These are phyloP conservation scores for Clarireedia homoeocarpa DNA, from an alignment of 2,329 filamentous ascomycete species.

Conservation along the genomic window DNA sequence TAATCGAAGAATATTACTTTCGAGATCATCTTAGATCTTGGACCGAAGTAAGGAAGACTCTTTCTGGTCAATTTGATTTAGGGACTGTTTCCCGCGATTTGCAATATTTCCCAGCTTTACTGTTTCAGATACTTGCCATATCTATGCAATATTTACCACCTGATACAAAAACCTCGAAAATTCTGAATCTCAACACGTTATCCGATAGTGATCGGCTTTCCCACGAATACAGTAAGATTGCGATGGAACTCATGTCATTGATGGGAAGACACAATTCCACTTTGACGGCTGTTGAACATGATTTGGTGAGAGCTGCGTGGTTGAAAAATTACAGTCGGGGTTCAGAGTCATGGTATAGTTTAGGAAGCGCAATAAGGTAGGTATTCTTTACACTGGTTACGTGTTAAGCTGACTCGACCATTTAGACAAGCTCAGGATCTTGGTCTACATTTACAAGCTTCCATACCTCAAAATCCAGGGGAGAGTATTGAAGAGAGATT, in stretches of 20 bases:
- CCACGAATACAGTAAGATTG: conserved; percentile 10
- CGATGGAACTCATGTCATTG: conserved; percentile 12
- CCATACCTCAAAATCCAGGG: neutral
- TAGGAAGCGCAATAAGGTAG: conserved; percentile 10
- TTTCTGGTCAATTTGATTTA: neutral
- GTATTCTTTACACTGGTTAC: neutral
- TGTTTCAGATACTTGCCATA: conserved; percentile 14
- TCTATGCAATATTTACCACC: conserved; percentile 10
- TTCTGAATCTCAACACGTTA: conserved; percentile 2
- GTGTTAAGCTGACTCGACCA: neutral
- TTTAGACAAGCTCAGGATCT: conserved; percentile 12
- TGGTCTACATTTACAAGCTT: conserved; percentile 7
- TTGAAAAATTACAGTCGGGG: conserved; percentile 13
- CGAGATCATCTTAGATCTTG: conserved; percentile 3
- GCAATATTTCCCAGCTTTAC: conserved; percentile 11
- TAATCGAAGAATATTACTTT: conserved; percentile 11
- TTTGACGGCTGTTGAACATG: conserved; percentile 11
- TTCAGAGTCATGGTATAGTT: conserved; percentile 12
- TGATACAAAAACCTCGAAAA: neutral
- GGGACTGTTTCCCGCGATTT: conserved; percentile 9
- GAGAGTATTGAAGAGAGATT: neutral
- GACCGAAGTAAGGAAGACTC: neutral
- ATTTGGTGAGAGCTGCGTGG: conserved; percentile 11
- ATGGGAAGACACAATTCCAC: conserved; percentile 9
- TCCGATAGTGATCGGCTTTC: conserved; percentile 4